phyloP scores from a whole-genome alignment of 805 yeast species.

The Saccharomyces eubayanus region DNA sequence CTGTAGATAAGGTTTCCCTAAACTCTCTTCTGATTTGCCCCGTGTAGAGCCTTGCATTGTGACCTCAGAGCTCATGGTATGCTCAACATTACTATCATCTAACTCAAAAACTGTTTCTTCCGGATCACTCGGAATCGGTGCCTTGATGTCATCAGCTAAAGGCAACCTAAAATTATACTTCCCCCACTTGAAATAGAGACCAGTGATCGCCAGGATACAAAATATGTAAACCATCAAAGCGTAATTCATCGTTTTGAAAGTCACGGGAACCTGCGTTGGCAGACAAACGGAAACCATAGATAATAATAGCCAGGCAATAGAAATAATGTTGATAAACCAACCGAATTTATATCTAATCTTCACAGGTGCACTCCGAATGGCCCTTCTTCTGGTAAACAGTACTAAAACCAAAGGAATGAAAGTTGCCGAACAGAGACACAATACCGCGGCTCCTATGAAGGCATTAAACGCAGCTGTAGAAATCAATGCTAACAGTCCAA shows the following conservation, averaged over 20 bases:
- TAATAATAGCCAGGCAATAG: conserved; percentile 52
- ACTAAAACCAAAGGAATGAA: conserved; percentile 66
- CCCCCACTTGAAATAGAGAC: conserved; percentile 55
- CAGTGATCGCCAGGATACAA: conserved; percentile 41
- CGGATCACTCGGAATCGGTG: background rate
- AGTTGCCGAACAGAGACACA: conserved; percentile 65
- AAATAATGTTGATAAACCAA: conserved; percentile 50
- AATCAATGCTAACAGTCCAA: conserved; percentile 59
- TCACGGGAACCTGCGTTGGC: conserved; percentile 57
- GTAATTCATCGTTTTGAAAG: conserved; percentile 36
- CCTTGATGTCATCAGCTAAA: conserved; percentile 24
- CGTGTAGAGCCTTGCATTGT: background rate
- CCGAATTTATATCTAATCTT: conserved; percentile 53
- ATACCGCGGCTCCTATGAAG: conserved; percentile 74
- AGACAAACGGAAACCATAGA: conserved; percentile 57
- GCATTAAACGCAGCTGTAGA: conserved; percentile 75
- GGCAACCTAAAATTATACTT: conserved; percentile 57
- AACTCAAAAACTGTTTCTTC: background rate
- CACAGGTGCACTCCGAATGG: conserved; percentile 61
- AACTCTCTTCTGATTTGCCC: background rate
- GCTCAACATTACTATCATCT: background rate
- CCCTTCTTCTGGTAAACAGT: conserved; percentile 48
- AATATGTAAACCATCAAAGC: conserved; percentile 55
- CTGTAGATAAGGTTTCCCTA: background rate
- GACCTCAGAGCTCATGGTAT: background rate